Evolutionary conservation across 768 basidiomycete genomes (phyloP), one percentile per base, ranked within the genome.

Genomic region (Phylloporus scabripes): DNA sequence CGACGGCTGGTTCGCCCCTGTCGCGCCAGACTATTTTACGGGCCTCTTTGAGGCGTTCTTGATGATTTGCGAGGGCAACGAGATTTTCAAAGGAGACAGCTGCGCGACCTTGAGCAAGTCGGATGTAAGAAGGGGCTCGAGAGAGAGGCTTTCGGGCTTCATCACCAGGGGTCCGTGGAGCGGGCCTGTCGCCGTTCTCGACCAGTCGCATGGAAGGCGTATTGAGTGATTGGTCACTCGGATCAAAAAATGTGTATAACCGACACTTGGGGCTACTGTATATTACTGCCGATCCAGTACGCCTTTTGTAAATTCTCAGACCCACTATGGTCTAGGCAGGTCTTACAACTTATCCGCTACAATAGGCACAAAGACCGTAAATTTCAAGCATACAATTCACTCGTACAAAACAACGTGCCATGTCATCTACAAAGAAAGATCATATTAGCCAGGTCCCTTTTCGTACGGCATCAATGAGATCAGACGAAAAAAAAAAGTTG

Each of bases 21-120:
- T 90, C 85, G 11, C 87, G 74, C 87, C 89, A 89, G 3, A 92
- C 80, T 67, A 91, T 84, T 64, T 81, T 87, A 47, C 85, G 75
- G 0, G 89, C 87, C 48, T 81, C 82, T 52, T 69, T 76, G 28
- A 92, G 71, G 2, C 79, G 74, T 52, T 92, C 87, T 62, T 89
- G 84, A 65, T 87, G 81, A 67, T 91, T 90, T 5, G 90, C 91
- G 48, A 93, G 74, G 12, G 85, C 86, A 18, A 90, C 83, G 7
- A 93, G 72, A 60, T 87, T 89, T 62, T 92, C 88, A 56, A 92
- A 92, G 0, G 87, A 90, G 8, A 79, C 75, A 71, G 86, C 81
- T 4, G 83, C 78, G 31, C 73, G 68, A 12, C 60, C 57, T 71
- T 81, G 82, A 1, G 77, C 73, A 54, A 82, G 74, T 6, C 72